These are phyloP conservation scores for Sextonia rubra DNA, from an alignment of 164 flowering plant genomes.

Conservation along the genomic window DNA sequence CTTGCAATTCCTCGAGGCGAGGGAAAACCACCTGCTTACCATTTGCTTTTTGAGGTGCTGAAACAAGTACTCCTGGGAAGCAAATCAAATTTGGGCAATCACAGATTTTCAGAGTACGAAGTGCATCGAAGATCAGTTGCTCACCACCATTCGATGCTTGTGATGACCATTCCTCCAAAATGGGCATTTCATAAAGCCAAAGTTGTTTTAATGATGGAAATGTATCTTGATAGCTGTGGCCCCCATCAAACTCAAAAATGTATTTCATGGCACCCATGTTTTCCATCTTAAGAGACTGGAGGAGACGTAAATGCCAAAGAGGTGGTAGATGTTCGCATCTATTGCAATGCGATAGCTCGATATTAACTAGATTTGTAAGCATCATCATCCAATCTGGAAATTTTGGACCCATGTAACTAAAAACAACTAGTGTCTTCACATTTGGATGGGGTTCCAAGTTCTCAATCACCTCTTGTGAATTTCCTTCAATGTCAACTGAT, in stretches of 20 bases:
- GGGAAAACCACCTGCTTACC: too few relatives aligned
- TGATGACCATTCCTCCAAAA: too few relatives aligned
- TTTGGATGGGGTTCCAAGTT: constrained; percentile 5
- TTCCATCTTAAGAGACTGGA: neutral
- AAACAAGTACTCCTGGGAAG: too few relatives aligned
- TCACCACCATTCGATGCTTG: too few relatives aligned
- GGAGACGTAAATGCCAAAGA: neutral
- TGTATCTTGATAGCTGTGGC: too few relatives aligned
- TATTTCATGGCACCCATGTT: neutral
- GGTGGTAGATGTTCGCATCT: neutral
- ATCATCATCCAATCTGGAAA: constrained; percentile 9
- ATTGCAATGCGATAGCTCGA: neutral
- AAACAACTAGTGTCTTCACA: neutral
- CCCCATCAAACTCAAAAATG: neutral
- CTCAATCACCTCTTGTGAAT: neutral
- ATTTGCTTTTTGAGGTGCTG: too few relatives aligned
- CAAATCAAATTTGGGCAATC: too few relatives aligned
- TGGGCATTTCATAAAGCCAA: too few relatives aligned
- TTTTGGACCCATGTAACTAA: neutral
- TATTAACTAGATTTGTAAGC: neutral
- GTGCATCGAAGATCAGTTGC: too few relatives aligned
- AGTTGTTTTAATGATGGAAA: neutral
- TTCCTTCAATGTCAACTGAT: neutral
- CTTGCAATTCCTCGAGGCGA: too few relatives aligned
- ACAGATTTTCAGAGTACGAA: too few relatives aligned